Conservation (phyloP, 768 basidiomycete species). For the Pisolithus microcarpus region DNA sequence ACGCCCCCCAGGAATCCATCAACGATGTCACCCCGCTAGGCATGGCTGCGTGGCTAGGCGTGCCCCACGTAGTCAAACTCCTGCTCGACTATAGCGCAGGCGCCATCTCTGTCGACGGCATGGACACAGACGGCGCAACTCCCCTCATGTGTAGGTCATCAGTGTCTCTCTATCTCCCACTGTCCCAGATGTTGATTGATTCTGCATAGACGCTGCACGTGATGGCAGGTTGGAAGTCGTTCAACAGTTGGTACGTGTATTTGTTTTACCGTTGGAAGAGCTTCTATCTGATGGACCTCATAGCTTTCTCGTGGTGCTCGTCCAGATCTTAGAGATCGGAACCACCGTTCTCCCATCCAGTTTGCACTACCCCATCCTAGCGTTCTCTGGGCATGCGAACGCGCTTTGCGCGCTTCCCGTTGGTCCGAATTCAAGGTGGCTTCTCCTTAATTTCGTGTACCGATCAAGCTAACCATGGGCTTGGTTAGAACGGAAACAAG, state of each 20-base stretch:
- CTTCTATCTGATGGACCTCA: conserved; percentile 4
- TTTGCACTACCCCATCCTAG: conserved; percentile 56
- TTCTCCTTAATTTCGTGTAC: background rate
- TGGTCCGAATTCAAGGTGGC: conserved; percentile 55
- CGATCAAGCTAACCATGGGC: conserved; percentile 1
- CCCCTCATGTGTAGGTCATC: conserved; percentile 74
- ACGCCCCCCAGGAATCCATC: conserved; percentile 61
- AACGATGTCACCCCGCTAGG: conserved; percentile 72
- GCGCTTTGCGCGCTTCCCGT: conserved; percentile 52
- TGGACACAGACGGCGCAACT: conserved; percentile 70
- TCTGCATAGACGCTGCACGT: conserved; percentile 59
- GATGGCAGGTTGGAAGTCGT: conserved; percentile 68
- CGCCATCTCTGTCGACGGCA: conserved; percentile 62
- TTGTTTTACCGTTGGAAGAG: conserved; percentile 1
- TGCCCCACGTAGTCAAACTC: conserved; percentile 49
- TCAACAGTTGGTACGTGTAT: conserved; percentile 47
- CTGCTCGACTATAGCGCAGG: conserved; percentile 57
- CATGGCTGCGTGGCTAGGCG: conserved; percentile 73
- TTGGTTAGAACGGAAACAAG: conserved; percentile 26
- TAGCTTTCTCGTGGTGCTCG: conserved; percentile 60
- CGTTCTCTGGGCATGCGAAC: conserved; percentile 66
- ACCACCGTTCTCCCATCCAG: conserved; percentile 66
- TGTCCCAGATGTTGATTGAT: background rate
- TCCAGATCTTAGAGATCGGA: conserved; percentile 65
- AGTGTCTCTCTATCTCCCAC: conserved; percentile 1